phyloP scores from a whole-genome alignment of 441 rosid genomes.

The Cnidoscolus chayamansa region DNA sequence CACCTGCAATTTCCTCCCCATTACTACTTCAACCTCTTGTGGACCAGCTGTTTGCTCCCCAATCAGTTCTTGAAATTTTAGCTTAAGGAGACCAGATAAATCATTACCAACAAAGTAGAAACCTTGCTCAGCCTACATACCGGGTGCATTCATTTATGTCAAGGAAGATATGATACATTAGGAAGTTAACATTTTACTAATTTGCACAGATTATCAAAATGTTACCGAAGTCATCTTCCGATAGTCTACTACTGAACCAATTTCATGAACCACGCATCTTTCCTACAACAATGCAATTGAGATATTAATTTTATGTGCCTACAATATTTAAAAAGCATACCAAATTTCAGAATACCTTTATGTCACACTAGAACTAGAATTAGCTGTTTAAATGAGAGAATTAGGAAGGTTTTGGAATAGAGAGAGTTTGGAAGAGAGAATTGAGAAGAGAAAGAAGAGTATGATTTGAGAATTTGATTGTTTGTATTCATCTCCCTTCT shows the following conservation, averaged over 20 bases:
- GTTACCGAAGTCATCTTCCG: conserved; percentile 84
- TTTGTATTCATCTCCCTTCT: no score
- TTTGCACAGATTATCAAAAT: neutral
- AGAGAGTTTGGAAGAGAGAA: no score
- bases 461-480: no score
- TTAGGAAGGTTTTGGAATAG: no score
- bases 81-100: conserved; percentile 50
- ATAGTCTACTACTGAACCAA: conserved; percentile 83
- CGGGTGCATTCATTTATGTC: conserved; percentile 13
- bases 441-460: no score
- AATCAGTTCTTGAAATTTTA: conserved; percentile 61
- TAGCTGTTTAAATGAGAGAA: neutral
- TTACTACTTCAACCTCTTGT: conserved; percentile 81
- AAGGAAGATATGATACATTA: conserved; percentile 9
- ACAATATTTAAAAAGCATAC: conserved; percentile 1
- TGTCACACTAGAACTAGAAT: neutral
- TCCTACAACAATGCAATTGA: conserved; percentile 43
- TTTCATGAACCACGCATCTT: conserved; percentile 73
- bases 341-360: neutral
- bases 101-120: conserved; percentile 77
- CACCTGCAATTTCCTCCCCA: conserved; percentile 90
- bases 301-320: conserved; percentile 10
- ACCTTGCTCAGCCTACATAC: conserved; percentile 80
- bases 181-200: no score
- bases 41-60: conserved; percentile 56